These are phyloP conservation scores for Mortierella sp. DNA, from an alignment of 371 early-diverging fungal genomes.

Conservation along the genomic window DNA sequence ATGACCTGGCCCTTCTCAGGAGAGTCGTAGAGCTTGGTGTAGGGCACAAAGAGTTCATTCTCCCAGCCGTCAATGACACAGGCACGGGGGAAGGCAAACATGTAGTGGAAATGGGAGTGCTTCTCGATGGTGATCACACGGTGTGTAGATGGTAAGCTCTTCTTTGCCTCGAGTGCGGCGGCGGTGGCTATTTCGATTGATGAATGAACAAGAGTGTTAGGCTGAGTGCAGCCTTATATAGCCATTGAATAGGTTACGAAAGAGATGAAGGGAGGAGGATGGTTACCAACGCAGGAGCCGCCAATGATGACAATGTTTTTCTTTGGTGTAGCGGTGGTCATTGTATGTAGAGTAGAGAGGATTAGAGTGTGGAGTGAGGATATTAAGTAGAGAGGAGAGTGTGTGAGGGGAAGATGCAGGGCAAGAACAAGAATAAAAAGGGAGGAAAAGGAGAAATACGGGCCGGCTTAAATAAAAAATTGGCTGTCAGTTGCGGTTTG, in stretches of 20 bases:
- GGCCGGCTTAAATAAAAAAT: not conserved
- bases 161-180: constrained; percentile 55
- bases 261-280: not conserved
- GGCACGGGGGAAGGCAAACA: constrained; percentile 77
- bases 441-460: not conserved
- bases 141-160: constrained; percentile 59
- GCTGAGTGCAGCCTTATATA: not conserved
- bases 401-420: no score
- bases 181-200: constrained; percentile 52
- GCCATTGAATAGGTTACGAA: not conserved
- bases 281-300: constrained; percentile 65
- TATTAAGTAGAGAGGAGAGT: not conserved
- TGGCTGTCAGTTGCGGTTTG: not conserved
- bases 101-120: constrained; percentile 72
- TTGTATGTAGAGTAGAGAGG: not conserved
- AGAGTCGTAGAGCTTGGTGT: constrained; percentile 61
- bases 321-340: constrained; percentile 15
- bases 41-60: constrained; percentile 72
- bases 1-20: constrained; percentile 68
- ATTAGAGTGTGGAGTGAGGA: not conserved
- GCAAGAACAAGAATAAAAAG: no score
- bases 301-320: constrained; percentile 71
- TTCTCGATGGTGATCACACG: constrained; percentile 71
- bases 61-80: constrained; percentile 71
- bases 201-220: not conserved